phyloP scores from a whole-genome alignment of 179 eudicot species.

The Actinidia chinensis region DNA sequence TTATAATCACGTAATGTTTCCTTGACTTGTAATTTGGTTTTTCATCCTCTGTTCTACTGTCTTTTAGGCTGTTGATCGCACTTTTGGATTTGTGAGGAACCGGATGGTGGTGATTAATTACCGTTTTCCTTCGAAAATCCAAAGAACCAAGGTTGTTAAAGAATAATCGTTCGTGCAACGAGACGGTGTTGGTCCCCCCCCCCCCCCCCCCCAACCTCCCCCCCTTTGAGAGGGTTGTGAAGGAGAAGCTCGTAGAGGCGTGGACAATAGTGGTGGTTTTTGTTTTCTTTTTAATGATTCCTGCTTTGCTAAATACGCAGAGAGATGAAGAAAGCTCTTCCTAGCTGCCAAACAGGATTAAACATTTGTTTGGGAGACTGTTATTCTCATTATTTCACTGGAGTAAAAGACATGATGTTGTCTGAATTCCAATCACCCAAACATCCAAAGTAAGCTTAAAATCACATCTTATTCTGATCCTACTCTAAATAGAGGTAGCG shows the following conservation, averaged over 20 bases:
- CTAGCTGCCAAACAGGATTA: not conserved
- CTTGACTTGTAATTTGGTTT: not conserved
- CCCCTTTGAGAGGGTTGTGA: not conserved
- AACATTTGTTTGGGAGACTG: not conserved
- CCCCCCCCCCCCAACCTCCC: too few species aligned
- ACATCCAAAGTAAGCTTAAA: too few species aligned
- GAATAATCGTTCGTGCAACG: not conserved
- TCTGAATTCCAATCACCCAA: too few species aligned
- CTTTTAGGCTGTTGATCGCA: not conserved
- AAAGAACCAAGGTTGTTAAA: not conserved
- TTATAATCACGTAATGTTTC: too few species aligned
- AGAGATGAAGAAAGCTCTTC: not conserved
- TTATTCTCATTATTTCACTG: not conserved
- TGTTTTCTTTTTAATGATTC: not conserved
- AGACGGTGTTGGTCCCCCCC: not conserved
- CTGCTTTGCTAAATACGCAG: not conserved
- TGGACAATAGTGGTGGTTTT: not conserved
- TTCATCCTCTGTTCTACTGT: not conserved
- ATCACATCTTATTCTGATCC: too few species aligned
- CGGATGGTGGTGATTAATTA: not conserved
- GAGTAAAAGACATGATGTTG: not conserved
- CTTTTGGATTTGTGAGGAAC: not conserved
- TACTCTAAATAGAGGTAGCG: too few species aligned
- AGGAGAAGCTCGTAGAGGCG: not conserved
- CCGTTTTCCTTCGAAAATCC: not conserved